These are phyloP conservation scores for Aspergillus sergii DNA, from an alignment of 2,329 filamentous ascomycete species.

Conservation along the genomic window DNA sequence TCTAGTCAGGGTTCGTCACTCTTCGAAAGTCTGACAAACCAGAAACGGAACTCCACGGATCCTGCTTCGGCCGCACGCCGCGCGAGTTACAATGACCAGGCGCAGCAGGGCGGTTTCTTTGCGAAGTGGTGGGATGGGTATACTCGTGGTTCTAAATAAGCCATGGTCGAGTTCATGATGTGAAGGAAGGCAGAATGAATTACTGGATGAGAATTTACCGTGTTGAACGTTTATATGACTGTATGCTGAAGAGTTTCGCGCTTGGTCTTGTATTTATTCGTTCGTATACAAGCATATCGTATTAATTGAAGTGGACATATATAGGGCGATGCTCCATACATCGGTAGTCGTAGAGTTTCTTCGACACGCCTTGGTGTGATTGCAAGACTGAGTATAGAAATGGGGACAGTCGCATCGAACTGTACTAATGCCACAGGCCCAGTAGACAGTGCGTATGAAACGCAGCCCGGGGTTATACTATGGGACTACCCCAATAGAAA, in stretches of 20 bases:
- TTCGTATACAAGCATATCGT: neutral
- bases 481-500: neutral
- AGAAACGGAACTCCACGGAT: slow-evolving; percentile 48
- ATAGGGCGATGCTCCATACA: neutral
- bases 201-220: neutral
- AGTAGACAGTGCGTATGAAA: neutral
- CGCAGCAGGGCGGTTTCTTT: slow-evolving; percentile 39
- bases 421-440: neutral
- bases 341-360: neutral
- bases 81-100: slow-evolving; percentile 50
- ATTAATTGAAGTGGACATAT: no score
- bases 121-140: slow-evolving; percentile 46
- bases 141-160: slow-evolving; percentile 31
- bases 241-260: neutral
- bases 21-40: slow-evolving; percentile 41
- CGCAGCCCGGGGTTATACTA: neutral
- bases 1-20: slow-evolving; percentile 28
- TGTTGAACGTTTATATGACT: neutral
- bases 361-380: neutral
- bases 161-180: neutral
- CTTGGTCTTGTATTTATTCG: neutral
- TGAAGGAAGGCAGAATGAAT: neutral
- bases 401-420: neutral
- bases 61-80: slow-evolving; percentile 38
- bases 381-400: neutral